Conservation (phyloP, 176 grass and related monocot species). For the Miscanthus lutarioriparius region DNA sequence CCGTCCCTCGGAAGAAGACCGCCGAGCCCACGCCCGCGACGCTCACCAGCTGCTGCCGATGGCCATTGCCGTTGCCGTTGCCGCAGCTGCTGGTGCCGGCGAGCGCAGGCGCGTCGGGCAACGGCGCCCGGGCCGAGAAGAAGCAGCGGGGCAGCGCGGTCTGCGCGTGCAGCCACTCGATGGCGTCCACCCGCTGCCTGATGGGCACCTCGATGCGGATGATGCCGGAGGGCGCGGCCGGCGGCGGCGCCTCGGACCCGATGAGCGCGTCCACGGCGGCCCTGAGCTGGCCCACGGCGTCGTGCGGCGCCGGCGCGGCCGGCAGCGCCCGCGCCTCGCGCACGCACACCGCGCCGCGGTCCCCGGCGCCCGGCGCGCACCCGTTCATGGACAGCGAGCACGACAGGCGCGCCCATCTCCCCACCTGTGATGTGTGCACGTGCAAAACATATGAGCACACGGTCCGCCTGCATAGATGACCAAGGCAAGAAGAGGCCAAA, state of each 20-base stretch:
- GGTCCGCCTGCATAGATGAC: not conserved
- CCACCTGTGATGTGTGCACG: not conserved
- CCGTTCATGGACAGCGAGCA: conserved; percentile 82
- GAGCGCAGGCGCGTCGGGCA: conserved; percentile 11
- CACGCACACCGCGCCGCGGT: conserved; percentile 38
- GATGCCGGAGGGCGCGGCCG: conserved; percentile 59
- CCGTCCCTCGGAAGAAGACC: conserved; percentile 64
- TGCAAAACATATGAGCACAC: not conserved
- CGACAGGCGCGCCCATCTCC: conserved; percentile 28
- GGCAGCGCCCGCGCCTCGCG: conserved; percentile 56
- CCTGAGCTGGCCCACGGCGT: conserved; percentile 60
- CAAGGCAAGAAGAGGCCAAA: not conserved
- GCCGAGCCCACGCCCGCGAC: conserved; percentile 82
- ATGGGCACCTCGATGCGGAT: conserved; percentile 91
- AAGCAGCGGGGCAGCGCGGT: conserved; percentile 60
- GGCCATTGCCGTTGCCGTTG: not conserved
- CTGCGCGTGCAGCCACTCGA: conserved; percentile 88
- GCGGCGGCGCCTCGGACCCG: conserved; percentile 8
- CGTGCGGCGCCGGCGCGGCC: conserved; percentile 40
- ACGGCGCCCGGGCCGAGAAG: conserved; percentile 63
- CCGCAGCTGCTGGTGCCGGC: not conserved
- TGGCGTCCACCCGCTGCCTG: conserved; percentile 65
- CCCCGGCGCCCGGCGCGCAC: conserved; percentile 27
- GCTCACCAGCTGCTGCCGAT: conserved; percentile 47
- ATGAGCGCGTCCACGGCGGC: conserved; percentile 47